Evolutionary conservation across 805 yeast genomes (phyloP), one percentile per base, ranked within the genome.

Genomic region (Zygoascus flipseniorum): DNA sequence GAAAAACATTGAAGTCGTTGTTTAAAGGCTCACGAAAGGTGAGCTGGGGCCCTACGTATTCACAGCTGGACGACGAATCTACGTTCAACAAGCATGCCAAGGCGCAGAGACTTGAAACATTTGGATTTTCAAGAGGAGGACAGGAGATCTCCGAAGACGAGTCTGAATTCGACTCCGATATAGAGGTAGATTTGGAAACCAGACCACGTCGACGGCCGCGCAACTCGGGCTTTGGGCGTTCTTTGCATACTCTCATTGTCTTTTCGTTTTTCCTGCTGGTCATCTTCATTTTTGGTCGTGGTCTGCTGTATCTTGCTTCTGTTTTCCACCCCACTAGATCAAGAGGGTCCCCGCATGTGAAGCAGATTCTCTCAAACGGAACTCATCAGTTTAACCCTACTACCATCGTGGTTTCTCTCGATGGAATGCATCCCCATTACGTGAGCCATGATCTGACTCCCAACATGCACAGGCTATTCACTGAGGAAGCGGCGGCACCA

Each of bases 381-480:
- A 84, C 95, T 0, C 81, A 79, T 57, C 71, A 71, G 2, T 87
- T 83, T 66, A 72, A 83, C 61, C 86, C 93, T n/a, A 81, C 95
- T 8, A 90, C 97, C 1, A 69, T 90, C 1, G 65, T 89, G 47
- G 73, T 90, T 1, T 88, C 96, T 0, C 67, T 92, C 31, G 96
- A 88, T 66, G 97, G 96, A 9, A 85, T 90, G 66, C 95, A 90
- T 63, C 97, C 97, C 2, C 92, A 87, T 62, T 86, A 89, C 65
- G 79, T 90, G 11, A 81, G 83, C 2, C 60, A 76, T 5, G 69
- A 73, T 18, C 62, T 75, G 31, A 90, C 97, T 0, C 98, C 98
- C 0, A 72, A 80, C 39, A 63, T 90, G 65, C 82, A 85, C 62
- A 67, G 73, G 9, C 66, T 90, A 65, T 69, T 81, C 57, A 58